Base-by-base conservation (phyloP, 2,329 filamentous ascomycete species). In the Paraphoma sp. region DNA sequence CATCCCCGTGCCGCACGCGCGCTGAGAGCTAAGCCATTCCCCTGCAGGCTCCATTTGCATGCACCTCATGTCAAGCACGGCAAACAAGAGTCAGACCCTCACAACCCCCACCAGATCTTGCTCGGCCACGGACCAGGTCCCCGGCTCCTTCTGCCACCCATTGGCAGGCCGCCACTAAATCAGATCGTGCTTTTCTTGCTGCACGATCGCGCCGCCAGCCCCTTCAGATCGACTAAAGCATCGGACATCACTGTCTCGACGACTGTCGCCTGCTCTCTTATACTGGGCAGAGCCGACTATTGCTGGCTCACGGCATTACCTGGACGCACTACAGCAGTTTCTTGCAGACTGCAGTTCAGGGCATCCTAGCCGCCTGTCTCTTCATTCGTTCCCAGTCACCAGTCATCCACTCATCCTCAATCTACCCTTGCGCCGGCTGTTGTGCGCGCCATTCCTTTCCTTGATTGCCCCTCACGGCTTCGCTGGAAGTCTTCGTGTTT, bases 391-490 rank as follows among this genome's bases (percentile, higher is more conserved):
- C 56, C 42, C 55, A 45, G 45, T 46, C 28, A 50, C 46, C 54
- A 49, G 47, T 62, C 57, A 48, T 52, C 46, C 17, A 23, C 10
- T 45, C 11, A 17, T 49, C 45, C 53, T 51, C 57, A 56, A 52
- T 52, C 48, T 45, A 54, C 45, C 44, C 56, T 64, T 54, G 51
- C 57, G n/a, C 48, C 42, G 48, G 18, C 51, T 59, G 58, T 51
- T 53, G 46, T 59, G 53, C 54, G 40, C 48, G 45, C 58, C 51
- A 38, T 47, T 56, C 50, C 38, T 29, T 44, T 51, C 57, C 41
- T 57, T 55, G 58, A 51, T 58, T 60, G 56, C 51, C 53, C 49
- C 53, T 55, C 54, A 30, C 56, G 38, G 41, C 45, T 48, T 38
- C 54, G 17, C 52, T 56, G 46, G 53, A 47, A 36, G 43, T 40